Evolutionary conservation across 768 basidiomycete species (phyloP).

Genomic region (Tricholoma furcatifolium): DNA sequence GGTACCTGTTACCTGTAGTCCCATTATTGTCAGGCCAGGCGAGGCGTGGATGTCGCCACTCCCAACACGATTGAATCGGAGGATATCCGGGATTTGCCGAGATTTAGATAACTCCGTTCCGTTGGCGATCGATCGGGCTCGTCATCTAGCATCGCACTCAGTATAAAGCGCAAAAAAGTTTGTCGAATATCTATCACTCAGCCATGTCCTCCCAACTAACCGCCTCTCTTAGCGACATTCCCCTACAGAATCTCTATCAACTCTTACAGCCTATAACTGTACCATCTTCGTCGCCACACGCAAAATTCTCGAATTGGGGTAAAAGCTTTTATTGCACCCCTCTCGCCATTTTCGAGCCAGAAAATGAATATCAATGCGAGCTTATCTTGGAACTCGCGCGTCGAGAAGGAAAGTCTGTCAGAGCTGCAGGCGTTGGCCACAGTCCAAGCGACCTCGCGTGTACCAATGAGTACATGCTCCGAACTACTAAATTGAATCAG

Average conservation of each 20-base stretch:
- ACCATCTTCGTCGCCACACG: slow-evolving; percentile 33
- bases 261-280: slow-evolving; percentile 58
- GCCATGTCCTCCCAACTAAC: slow-evolving; percentile 37
- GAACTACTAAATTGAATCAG: slow-evolving; percentile 69
- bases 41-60: too few relatives aligned
- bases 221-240: slow-evolving; percentile 33
- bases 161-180: slow-evolving; percentile 37
- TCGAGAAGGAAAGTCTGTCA: slow-evolving; percentile 65
- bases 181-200: slow-evolving; percentile 25
- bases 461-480: slow-evolving; percentile 83
- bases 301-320: slow-evolving; percentile 85
- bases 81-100: slow-evolving; percentile 29
- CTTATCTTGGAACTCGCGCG: slow-evolving; percentile 80
- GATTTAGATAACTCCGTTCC: slow-evolving; percentile 17
- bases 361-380: slow-evolving; percentile 63
- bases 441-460: slow-evolving; percentile 93
- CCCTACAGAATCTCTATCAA: slow-evolving; percentile 47
- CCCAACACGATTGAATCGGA: slow-evolving; percentile 8
- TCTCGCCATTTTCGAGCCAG: slow-evolving; percentile 73
- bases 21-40: too few relatives aligned
- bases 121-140: slow-evolving; percentile 26
- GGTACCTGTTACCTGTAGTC: too few relatives aligned
- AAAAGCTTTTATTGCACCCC: slow-evolving; percentile 72
- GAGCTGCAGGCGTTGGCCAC: slow-evolving; percentile 89
- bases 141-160: slow-evolving; percentile 21